Percentiles rank a stretch among this genome's conserved stretches.
phyloP scores from a whole-genome alignment of 139 green algal genomes.

The Eudorina sp. region DNA sequence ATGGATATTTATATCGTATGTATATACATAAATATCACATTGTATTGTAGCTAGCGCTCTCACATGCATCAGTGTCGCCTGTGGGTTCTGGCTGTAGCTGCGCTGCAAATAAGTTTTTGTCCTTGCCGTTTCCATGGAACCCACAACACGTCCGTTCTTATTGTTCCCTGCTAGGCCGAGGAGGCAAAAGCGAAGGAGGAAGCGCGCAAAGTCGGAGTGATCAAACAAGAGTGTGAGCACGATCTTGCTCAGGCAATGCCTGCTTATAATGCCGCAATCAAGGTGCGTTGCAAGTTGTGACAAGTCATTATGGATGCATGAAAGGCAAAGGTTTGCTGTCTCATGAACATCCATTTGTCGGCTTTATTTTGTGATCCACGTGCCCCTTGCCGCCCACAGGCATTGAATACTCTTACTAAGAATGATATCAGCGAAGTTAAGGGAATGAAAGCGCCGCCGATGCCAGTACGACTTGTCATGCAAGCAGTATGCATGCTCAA shows the following conservation, averaged over 20 bases:
- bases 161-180: conserved; percentile 58
- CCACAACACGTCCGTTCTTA: no score
- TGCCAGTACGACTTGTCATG: conserved; percentile 70
- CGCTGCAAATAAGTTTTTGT: no score
- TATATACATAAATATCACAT: no score
- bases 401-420: conserved; percentile 85
- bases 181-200: conserved; percentile 79
- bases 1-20: no score
- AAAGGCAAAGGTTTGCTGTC: no score
- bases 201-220: conserved; percentile 61
- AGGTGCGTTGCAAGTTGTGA: conserved; percentile 46
- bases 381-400: conserved; percentile 53
- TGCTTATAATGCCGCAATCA: conserved; percentile 56
- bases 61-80: no score
- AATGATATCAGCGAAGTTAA: conserved; percentile 88
- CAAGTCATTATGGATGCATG: no score
- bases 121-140: no score
- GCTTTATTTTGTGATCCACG: not conserved
- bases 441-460: conserved; percentile 83
- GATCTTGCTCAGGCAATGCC: conserved; percentile 73
- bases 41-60: no score
- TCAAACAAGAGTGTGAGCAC: conserved; percentile 82
- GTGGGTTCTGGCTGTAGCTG: no score
- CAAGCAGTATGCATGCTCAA: conserved; percentile 83
- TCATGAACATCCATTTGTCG: not conserved